These are phyloP conservation scores for Aspergillus sp. DNA, from an alignment of 2,329 filamentous ascomycete genomes.

Conservation along the genomic window DNA sequence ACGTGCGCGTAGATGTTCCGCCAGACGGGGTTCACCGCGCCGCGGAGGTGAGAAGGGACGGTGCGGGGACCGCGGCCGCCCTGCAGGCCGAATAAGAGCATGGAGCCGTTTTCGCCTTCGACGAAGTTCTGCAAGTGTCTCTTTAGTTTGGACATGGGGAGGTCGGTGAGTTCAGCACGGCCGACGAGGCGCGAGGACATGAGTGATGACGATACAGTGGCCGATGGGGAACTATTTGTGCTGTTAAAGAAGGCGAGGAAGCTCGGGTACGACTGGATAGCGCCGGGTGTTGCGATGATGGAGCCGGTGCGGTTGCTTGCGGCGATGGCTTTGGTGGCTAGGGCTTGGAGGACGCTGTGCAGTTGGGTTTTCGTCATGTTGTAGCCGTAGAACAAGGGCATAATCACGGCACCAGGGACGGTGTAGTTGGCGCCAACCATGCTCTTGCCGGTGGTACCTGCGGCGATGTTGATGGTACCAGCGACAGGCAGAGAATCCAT, in stretches of 20 bases:
- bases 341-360: constrained; percentile 11
- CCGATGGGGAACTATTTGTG: constrained; percentile 19
- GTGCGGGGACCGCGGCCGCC: constrained; percentile 8
- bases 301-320: neutral
- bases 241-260: constrained; percentile 13
- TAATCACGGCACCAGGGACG: constrained; percentile 3
- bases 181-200: constrained; percentile 32
- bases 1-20: constrained; percentile 26
- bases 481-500: constrained; percentile 21
- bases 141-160: constrained; percentile 4
- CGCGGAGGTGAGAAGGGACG: constrained; percentile 4
- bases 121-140: constrained; percentile 7
- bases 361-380: constrained; percentile 17
- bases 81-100: constrained; percentile 20
- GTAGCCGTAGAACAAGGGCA: constrained; percentile 14
- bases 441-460: constrained; percentile 12
- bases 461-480: constrained; percentile 18
- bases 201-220: constrained; percentile 23
- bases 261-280: constrained; percentile 11
- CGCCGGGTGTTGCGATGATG: constrained; percentile 1
- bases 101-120: constrained; percentile 16
- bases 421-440: neutral
- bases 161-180: constrained; percentile 20
- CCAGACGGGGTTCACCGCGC: constrained; percentile 26
- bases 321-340: constrained; percentile 5